Evolutionary conservation across 306 rosid species (phyloP), one percentile per base, ranked within the genome.

Genomic region (Morella rubra): DNA sequence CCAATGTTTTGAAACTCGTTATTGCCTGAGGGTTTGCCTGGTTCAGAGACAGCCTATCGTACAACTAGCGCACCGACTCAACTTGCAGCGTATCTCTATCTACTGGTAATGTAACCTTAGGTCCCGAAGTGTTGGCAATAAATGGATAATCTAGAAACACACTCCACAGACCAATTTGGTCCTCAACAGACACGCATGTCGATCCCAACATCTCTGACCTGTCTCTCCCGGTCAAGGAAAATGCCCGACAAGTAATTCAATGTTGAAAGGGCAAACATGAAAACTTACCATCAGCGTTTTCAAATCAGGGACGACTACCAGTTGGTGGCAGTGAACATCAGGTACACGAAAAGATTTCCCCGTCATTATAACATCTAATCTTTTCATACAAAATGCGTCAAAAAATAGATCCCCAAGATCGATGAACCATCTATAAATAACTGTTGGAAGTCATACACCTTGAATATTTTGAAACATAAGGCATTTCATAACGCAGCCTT

Each of bases 321-420:
- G 44, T 61, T 15, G 71, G 13, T 65, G 24, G 49, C 47, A 66
- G 42, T 42, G 50, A 42, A 66, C 71, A 44, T 42, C 42, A 41
- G 71, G 20, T 7, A 18, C 51, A 10, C 46, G 37, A 65, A 65
- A 42, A 18, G 50, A 50, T 16, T 4, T 32, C 37, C 50, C 13
- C 42, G 71, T 66, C 50, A 18, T 41, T 66, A 66, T n/a, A 41
- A n/a, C n/a, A 66, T 18, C 50, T n/a, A 59, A 42, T 27, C 5
- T 66, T 66, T 41, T 65, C 49, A 42, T 66, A 66, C 71, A 66
- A n/a, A 66, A 66, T 41, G 71, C 50, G 3, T 18, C 12, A n/a
- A 66, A 42, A 65, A 14, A 16, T 13, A 19, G 11, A 27, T 14
- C 69, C 37, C 3, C 37, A 32, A 32, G 14, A 16, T 11, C 69